Evolutionary conservation across 768 basidiomycete genomes (phyloP).

Genomic region (Boletus reticuloceps): DNA sequence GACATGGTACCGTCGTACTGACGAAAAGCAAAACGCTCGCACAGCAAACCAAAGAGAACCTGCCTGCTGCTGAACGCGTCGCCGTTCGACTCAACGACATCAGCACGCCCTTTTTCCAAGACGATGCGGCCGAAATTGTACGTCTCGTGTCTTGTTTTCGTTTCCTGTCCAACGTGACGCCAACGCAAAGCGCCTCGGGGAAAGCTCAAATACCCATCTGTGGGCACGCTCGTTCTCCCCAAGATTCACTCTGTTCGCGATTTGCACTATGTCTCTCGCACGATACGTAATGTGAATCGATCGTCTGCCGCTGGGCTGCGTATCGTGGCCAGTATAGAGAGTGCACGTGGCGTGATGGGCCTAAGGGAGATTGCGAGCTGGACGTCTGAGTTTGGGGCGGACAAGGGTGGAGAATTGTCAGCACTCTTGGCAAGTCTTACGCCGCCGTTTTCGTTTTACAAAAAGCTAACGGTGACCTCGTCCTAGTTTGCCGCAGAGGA

Average conservation of each 20-base stretch:
- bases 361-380: constrained; percentile 70
- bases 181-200: constrained; percentile 1
- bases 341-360: constrained; percentile 67
- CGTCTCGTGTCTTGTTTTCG: constrained; percentile 12
- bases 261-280: constrained; percentile 56
- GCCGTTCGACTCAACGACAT: constrained; percentile 72
- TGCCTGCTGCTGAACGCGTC: constrained; percentile 49
- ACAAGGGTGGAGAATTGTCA: constrained; percentile 51
- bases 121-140: constrained; percentile 64
- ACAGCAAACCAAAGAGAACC: constrained; percentile 28
- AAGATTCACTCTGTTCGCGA: constrained; percentile 76
- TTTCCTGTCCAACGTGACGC: background rate
- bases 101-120: constrained; percentile 60
- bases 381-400: constrained; percentile 46
- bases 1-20: constrained; percentile 5
- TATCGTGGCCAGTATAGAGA: constrained; percentile 84
- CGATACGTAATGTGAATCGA: constrained; percentile 16
- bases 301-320: constrained; percentile 41
- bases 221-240: constrained; percentile 76
- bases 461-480: background rate
- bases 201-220: constrained; percentile 44
- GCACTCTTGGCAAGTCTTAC: constrained; percentile 52
- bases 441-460: background rate
- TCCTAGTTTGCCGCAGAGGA: constrained; percentile 92
- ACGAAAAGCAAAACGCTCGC: constrained; percentile 8